These are phyloP conservation scores for Actinomucor elegans DNA, from an alignment of 371 early-diverging fungal genomes.

Conservation along the genomic window DNA sequence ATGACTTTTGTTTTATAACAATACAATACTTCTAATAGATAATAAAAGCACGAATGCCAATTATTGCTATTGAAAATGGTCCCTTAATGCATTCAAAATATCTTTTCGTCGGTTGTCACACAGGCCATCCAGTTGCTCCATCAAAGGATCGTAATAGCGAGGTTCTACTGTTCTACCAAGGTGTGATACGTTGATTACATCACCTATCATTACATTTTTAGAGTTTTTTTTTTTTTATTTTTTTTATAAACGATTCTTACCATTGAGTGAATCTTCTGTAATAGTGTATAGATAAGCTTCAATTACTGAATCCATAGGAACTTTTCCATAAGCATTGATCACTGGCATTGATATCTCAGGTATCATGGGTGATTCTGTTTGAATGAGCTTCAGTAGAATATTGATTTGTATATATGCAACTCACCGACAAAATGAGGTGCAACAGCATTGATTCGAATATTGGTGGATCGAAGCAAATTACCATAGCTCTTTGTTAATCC, in stretches of 20 bases:
- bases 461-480: slow-evolving; percentile 35
- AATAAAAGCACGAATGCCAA: no score
- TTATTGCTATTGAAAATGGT: slow-evolving; percentile 6
- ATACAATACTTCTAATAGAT: no score
- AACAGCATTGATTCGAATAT: slow-evolving; percentile 74
- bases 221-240: no score
- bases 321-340: slow-evolving; percentile 20
- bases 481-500: slow-evolving; percentile 63
- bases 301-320: slow-evolving; percentile 24
- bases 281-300: slow-evolving; percentile 28
- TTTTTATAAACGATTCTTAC: no score
- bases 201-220: slow-evolving; percentile 18
- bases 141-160: slow-evolving; percentile 22
- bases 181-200: slow-evolving; percentile 23
- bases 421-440: slow-evolving; percentile 77
- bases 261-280: slow-evolving; percentile 27
- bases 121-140: slow-evolving; percentile 23
- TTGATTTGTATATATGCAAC: background rate
- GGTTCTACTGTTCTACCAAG: slow-evolving; percentile 16
- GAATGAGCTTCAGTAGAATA: background rate
- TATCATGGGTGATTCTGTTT: slow-evolving; percentile 37
- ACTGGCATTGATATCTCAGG: slow-evolving; percentile 11
- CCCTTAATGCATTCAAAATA: background rate
- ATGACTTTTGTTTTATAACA: no score
- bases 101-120: slow-evolving; percentile 15